Evolutionary conservation across 202 grass and related monocot species (phyloP).

Genomic region (Hordeum pubiflorum): DNA sequence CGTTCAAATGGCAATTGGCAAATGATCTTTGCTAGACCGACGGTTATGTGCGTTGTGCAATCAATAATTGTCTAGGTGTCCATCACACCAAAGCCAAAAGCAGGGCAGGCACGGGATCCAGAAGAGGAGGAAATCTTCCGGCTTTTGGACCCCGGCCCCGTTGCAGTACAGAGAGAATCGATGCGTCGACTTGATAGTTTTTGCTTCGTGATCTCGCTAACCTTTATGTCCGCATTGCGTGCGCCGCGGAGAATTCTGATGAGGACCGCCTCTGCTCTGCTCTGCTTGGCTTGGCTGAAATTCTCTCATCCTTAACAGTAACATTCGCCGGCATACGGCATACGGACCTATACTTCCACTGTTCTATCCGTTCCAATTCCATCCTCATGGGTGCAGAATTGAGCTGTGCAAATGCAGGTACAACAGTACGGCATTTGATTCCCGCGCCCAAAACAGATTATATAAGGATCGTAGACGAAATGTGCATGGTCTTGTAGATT

Average conservation of each 20-base stretch:
- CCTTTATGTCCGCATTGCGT: conserved; percentile 28
- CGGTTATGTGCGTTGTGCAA: conserved; percentile 5
- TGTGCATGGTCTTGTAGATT: not conserved
- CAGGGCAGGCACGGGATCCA: conserved; percentile 19
- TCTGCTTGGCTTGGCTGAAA: not conserved
- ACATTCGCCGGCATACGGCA: conserved; percentile 25
- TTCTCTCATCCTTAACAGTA: conserved; percentile 30
- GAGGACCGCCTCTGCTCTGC: not conserved
- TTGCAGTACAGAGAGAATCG: conserved; percentile 37
- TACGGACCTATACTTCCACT: conserved; percentile 28
- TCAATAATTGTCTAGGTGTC: conserved; percentile 42
- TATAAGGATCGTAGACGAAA: conserved; percentile 13
- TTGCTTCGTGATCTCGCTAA: conserved; percentile 24
- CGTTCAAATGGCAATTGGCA: not conserved
- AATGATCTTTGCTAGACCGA: conserved; percentile 12
- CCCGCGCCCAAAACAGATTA: not conserved
- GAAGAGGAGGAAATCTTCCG: conserved; percentile 19
- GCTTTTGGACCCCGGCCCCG: conserved; percentile 27
- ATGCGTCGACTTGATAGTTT: conserved; percentile 47
- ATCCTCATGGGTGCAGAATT: conserved; percentile 13
- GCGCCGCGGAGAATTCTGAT: conserved; percentile 5
- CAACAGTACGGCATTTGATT: conserved; percentile 36
- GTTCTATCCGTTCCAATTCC: not conserved
- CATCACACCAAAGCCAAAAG: conserved; percentile 41
- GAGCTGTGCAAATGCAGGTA: conserved; percentile 13